Percentiles rank a stretch among this genome's conserved stretches.
Evolutionary conservation across 495 filamentous ascomycete species (phyloP).

Genomic region (Aspergillus biplanus): DNA sequence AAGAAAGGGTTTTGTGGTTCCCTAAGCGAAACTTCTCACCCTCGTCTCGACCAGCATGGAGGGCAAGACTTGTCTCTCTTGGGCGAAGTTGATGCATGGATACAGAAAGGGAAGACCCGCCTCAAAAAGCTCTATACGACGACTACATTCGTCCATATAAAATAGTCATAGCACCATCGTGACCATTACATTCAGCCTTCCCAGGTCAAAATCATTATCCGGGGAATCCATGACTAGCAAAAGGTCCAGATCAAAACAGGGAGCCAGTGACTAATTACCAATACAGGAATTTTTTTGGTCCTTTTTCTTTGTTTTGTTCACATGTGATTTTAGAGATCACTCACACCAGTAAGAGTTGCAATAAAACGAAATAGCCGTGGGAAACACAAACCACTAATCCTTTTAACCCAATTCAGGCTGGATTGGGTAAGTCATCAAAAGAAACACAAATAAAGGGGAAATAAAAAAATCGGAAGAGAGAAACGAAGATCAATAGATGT

Average conservation of each 20-base stretch:
- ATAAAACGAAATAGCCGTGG: slow-evolving; percentile 7
- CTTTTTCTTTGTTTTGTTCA: slow-evolving; percentile 13
- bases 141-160: neutral
- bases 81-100: too few relatives aligned
- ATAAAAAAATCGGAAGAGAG: slow-evolving; percentile 26
- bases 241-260: slow-evolving; percentile 6
- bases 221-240: slow-evolving; percentile 15
- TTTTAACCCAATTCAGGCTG: slow-evolving; percentile 25
- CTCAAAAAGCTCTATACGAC: neutral
- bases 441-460: slow-evolving; percentile 8
- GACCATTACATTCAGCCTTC: slow-evolving; percentile 15
- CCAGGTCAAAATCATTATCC: slow-evolving; percentile 16
- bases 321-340: slow-evolving; percentile 11
- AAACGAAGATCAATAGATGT: slow-evolving; percentile 29
- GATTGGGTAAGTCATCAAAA: slow-evolving; percentile 16
- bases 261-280: slow-evolving; percentile 17
- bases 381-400: slow-evolving; percentile 14
- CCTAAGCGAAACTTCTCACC: neutral
- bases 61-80: too few relatives aligned
- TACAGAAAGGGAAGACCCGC: too few relatives aligned
- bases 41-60: too few relatives aligned
- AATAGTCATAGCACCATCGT: slow-evolving; percentile 7
- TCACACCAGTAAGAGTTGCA: slow-evolving; percentile 10
- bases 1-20: neutral
- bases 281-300: slow-evolving; percentile 18